A percentile compares a stretch with the other conserved stretches of the same genome.
These are phyloP conservation scores for Aegilops longissima DNA, from an alignment of 176 grass and related monocot species.

Conservation along the genomic window DNA sequence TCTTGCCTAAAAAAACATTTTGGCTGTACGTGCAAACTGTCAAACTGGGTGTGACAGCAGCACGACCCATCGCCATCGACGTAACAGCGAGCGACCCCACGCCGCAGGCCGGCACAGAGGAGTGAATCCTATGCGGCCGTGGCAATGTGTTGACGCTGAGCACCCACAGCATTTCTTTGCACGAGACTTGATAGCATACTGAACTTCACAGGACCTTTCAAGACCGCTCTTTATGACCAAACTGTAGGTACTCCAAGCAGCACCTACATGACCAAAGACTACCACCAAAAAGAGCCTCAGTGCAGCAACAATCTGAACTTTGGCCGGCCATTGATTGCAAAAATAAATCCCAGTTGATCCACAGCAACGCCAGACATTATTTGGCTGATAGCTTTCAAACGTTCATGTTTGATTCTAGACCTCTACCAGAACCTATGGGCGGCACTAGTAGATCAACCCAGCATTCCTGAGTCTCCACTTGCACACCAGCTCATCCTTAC, in stretches of 20 bases:
- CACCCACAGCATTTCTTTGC: not conserved
- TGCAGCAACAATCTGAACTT: not conserved
- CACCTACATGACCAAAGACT: not conserved
- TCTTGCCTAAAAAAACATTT: not conserved
- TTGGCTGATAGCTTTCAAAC: slow-evolving; percentile 8
- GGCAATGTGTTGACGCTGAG: not conserved
- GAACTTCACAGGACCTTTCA: not conserved
- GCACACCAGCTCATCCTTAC: slow-evolving; percentile 18
- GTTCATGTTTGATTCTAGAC: slow-evolving; percentile 17
- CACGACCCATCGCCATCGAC: slow-evolving; percentile 14
- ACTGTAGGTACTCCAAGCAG: not conserved
- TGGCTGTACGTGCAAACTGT: slow-evolving; percentile 11
- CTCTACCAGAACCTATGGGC: slow-evolving; percentile 33
- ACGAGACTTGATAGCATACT: not conserved
- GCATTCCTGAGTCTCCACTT: not conserved
- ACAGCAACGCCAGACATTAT: slow-evolving; percentile 23
- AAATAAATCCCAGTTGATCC: not conserved
- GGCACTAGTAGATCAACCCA: slow-evolving; percentile 1
- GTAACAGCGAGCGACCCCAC: not conserved
- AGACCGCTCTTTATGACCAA: not conserved
- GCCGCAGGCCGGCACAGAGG: not conserved
- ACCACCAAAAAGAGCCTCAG: not conserved
- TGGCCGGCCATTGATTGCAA: not conserved
- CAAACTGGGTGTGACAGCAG: not conserved
- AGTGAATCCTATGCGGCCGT: slow-evolving; percentile 9